phyloP scores from a whole-genome alignment of 768 basidiomycete species.

The Lactifluus piperatus region DNA sequence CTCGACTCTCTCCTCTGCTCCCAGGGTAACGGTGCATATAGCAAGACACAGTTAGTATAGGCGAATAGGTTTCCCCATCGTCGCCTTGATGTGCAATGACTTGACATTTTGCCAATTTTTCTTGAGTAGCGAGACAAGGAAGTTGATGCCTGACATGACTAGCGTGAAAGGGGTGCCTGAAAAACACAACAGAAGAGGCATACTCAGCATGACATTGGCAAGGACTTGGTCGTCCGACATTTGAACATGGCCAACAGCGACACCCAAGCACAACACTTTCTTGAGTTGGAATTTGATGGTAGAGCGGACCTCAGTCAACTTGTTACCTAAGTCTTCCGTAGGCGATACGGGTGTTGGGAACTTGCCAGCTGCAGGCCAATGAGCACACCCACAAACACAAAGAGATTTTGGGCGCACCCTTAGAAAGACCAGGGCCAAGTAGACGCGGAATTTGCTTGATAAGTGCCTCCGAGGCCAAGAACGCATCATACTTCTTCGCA shows the following conservation, averaged over 20 bases:
- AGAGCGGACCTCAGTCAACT: constrained; percentile 91
- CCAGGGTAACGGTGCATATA: not conserved
- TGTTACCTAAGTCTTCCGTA: constrained; percentile 80
- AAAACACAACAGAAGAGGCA: constrained; percentile 23
- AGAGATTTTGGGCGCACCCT: constrained; percentile 46
- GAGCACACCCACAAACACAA: not conserved
- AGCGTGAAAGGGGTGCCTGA: not conserved
- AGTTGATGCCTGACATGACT: constrained; percentile 77
- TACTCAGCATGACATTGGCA: constrained; percentile 95
- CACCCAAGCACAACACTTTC: constrained; percentile 98
- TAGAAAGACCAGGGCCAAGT: constrained; percentile 98
- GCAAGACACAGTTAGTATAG: constrained; percentile 57
- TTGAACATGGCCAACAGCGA: constrained; percentile 94
- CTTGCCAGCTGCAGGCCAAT: constrained; percentile 68
- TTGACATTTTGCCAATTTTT: constrained; percentile 99
- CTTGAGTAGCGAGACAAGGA: constrained; percentile 97
- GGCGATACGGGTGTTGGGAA: constrained; percentile 97
- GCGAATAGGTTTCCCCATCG: constrained; percentile 98
- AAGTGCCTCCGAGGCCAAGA: constrained; percentile 92
- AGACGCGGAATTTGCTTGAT: constrained; percentile 99
- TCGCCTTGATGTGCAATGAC: constrained; percentile 96
- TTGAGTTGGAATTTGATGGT: constrained; percentile 99
- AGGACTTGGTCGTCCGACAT: constrained; percentile 98
- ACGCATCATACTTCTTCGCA: constrained; percentile 99
- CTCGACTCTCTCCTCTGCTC: constrained; percentile 18